A percentile compares a stretch with the other conserved stretches of the same genome.
Conservation (phyloP, 2,329 filamentous ascomycete species). For the Beauveria varroae region DNA sequence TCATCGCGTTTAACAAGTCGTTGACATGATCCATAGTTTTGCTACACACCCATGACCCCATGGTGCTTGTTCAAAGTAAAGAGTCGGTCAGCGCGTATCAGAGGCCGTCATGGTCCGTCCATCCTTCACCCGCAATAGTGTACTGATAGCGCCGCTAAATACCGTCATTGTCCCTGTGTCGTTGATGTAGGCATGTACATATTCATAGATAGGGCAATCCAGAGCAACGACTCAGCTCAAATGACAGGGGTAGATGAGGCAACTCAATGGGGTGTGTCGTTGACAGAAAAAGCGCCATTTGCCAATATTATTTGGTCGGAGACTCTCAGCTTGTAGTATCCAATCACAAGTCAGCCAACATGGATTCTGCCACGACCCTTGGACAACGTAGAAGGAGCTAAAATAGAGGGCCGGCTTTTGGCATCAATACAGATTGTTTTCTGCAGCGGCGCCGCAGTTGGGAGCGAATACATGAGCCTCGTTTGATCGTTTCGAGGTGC, state of each 20-base stretch:
- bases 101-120: neutral
- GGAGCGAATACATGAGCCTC: conserved; percentile 14
- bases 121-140: neutral
- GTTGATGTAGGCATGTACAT: neutral
- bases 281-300: neutral
- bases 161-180: neutral
- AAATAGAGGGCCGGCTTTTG: conserved; percentile 4
- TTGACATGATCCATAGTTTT: neutral
- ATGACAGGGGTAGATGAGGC: neutral
- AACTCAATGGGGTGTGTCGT: neutral
- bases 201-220: neutral
- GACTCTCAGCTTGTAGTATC: neutral
- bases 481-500: neutral
- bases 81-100: conserved; percentile 3
- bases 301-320: neutral
- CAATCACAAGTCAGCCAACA: conserved; percentile 1
- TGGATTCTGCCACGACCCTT: neutral
- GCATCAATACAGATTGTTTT: conserved; percentile 15
- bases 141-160: neutral
- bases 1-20: neutral
- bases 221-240: neutral
- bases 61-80: neutral
- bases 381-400: neutral
- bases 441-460: conserved; percentile 12
- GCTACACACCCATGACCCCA: neutral